Evolutionary conservation across 2,329 filamentous ascomycete species (phyloP), one percentile per base, ranked within the genome.

Genomic region (Talaromyces funiculosus): DNA sequence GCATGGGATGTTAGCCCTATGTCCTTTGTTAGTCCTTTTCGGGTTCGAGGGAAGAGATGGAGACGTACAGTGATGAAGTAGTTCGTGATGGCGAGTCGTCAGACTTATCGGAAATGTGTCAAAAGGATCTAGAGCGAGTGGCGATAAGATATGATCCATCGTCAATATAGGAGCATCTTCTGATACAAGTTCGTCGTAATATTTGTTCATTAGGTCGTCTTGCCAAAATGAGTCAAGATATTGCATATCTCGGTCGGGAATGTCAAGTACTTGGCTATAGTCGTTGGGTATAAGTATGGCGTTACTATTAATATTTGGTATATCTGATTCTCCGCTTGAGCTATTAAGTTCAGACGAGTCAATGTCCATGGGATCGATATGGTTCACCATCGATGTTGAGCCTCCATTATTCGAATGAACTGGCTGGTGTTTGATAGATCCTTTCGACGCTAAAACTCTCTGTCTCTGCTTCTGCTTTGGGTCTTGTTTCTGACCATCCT

Each of bases 61-160:
- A n/a, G 9, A 14, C n/a, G 16, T 62, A 62, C 61, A 62, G 24
- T 62, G 61, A 37, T 62, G 57, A 5, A 62, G 43, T 9, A 62
- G 42, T 14, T 56, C 53, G 9, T 62, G 57, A n/a, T 62, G 57
- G 4, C 53, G 24, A 12, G 57, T 51, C 6, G 57, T 51, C 31
- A 62, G 20, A 33, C 31, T 43, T n/a, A 62, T 49, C 8, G 61
- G 61, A 31, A 62, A 62, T 3, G 57, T 54, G 20, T 60, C 57
- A 14, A 62, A 62, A 10, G 57, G 55, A 37, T 62, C 61, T 24
- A 60, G 16, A 29, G 45, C 40, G 24, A 59, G 37, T 10, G 57
- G 51, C 0, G 60, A 51, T 33, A 62, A 31, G 4, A 51, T 51
- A 8, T 51, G 29, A 51, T 51, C 47, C 26, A 51, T 51, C 20